These are phyloP conservation scores for Hypocreales sp. DNA, from an alignment of 2,329 filamentous ascomycete species.

Conservation along the genomic window DNA sequence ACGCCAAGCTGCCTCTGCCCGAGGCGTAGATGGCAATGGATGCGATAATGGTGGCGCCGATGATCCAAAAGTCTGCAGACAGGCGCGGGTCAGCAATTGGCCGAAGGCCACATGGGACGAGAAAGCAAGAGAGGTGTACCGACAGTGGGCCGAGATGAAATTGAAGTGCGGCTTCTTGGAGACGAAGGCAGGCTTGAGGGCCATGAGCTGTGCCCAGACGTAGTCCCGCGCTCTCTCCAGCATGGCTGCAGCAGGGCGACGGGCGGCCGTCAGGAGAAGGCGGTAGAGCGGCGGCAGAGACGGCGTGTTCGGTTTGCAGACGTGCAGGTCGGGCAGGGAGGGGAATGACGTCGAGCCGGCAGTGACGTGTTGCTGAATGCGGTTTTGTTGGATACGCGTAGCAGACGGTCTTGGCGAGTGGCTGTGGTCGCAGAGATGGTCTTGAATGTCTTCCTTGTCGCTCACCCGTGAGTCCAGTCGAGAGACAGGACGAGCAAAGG, in stretches of 20 bases:
- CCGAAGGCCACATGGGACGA: no score
- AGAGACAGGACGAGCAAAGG: constrained; percentile 8
- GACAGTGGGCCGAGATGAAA: constrained; percentile 71
- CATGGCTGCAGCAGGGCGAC: constrained; percentile 12
- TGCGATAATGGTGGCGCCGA: constrained; percentile 54
- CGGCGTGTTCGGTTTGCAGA: no score
- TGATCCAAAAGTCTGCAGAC: constrained; percentile 63
- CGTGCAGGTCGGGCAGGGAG: no score
- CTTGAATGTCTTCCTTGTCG: background rate
- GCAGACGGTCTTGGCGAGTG: background rate
- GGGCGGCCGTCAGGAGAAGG: no score
- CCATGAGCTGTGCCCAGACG: constrained; percentile 26
- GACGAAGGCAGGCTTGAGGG: constrained; percentile 39
- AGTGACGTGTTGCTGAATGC: no score
- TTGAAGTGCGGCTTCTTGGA: constrained; percentile 55
- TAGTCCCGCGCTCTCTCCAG: constrained; percentile 16
- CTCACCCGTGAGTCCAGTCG: constrained; percentile 10
- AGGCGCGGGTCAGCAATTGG: constrained; percentile 6
- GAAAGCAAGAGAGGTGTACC: constrained; percentile 14
- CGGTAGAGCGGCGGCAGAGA: no score
- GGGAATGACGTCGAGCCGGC: no score
- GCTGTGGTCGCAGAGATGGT: background rate
- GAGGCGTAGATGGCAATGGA: constrained; percentile 62
- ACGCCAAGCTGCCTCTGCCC: constrained; percentile 43
- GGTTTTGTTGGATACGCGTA: background rate